Conservation (phyloP, 2,329 filamentous ascomycete species). For the Zasmidium angulare region DNA sequence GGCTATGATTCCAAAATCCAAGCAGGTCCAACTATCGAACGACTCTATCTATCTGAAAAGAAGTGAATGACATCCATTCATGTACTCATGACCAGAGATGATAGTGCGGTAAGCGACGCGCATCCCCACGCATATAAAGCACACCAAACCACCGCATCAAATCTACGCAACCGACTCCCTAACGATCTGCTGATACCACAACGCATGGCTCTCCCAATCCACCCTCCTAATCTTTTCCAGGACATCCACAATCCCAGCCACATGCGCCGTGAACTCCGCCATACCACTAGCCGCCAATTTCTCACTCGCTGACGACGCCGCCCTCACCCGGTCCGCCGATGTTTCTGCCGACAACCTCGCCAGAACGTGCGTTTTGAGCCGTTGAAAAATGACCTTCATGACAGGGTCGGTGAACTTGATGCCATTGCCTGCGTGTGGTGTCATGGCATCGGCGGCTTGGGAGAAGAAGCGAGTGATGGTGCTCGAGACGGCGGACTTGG, state of each 20-base stretch:
- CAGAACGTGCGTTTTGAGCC: constrained; percentile 66
- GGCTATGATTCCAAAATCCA: too few species aligned
- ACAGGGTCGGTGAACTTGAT: constrained; percentile 57
- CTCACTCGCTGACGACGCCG: constrained; percentile 67
- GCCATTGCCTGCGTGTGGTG: constrained; percentile 29
- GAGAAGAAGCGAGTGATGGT: constrained; percentile 52
- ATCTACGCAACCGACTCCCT: constrained; percentile 45
- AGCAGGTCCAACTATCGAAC: too few species aligned
- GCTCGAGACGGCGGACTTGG: constrained; percentile 43
- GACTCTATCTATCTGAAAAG: too few species aligned
- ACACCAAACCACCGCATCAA: too few species aligned
- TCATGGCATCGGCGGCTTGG: constrained; percentile 44
- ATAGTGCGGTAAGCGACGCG: too few species aligned
- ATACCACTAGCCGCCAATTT: constrained; percentile 68
- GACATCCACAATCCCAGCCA: constrained; percentile 68
- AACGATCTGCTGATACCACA: constrained; percentile 69
- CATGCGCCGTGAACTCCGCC: constrained; percentile 69
- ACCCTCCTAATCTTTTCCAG: constrained; percentile 64
- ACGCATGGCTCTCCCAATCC: constrained; percentile 66
- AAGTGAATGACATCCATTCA: too few species aligned
- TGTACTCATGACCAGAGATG: too few species aligned
- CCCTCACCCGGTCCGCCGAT: constrained; percentile 68
- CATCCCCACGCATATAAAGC: too few species aligned
- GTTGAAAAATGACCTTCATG: constrained; percentile 66
- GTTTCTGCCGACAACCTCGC: constrained; percentile 64